Base-by-base conservation (phyloP, 2,329 filamentous ascomycete genomes). In the Penicillium sp. region DNA sequence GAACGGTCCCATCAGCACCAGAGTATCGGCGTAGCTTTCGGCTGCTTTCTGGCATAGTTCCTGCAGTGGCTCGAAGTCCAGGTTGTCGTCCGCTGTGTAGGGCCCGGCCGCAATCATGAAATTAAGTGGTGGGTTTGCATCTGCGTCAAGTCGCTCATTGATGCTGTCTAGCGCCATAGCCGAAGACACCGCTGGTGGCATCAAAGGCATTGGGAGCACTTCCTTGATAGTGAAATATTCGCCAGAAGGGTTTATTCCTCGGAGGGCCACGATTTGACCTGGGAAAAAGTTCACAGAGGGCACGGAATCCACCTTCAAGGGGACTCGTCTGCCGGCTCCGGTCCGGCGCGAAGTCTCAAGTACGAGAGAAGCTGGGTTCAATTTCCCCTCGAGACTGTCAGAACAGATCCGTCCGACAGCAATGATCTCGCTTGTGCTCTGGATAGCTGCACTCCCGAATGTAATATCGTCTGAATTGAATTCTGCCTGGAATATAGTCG, bases 321-420 rank as follows among this genome's bases (percentile, higher is more conserved):
- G 89, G 30, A 97, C 84, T 55, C 94, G 84, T 55, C 90, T 78
- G 5, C 92, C 94, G 61, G 88, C 90, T 35, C 94, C 94, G 64
- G 86, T 90, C 30, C 90, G 82, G 63, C 93, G 82, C 25, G 91
- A 96, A 19, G 88, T 93, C 75, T 99, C 94, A 1, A 99, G 81
- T 4, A 97, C 87, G 17, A 97, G 76, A 1, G 91, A 96, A 0
- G 91, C 88, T 1, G 86, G 79, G 69, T 96, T 97, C 16, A 97
- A 82, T 69, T 88, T 94, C 16, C 91, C 92, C 72, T 94, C 90
- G n/a, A 73, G 55, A 3, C 88, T 86, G 74, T 99, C 94, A 0
- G 88, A 96, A 2, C 90, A 91, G 67, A 99, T 95, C 38, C 94
- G 85, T 4, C 94, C 94, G 0, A 99, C 89, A 4, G 91, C 91